Base-by-base conservation (phyloP, 169 alveolate genomes). In the Amoebophrya sp. region DNA sequence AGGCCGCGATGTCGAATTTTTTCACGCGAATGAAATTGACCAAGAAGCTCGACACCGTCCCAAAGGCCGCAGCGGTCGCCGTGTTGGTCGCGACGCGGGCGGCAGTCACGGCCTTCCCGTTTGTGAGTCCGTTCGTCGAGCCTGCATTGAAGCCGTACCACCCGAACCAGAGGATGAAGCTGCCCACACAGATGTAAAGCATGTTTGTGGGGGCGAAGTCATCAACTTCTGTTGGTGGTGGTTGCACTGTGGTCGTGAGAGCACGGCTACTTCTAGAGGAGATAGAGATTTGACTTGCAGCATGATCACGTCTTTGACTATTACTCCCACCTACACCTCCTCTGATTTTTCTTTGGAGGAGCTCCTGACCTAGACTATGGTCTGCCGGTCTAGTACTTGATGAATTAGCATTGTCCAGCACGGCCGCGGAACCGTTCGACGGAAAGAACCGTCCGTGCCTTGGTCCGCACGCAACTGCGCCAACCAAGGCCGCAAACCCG, bases 141-240 rank as follows among this genome's bases (percentile, higher is more conserved):
- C 90, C 90, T 39, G 90, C 90, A 55, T 89, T 89, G 66, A 89
- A 89, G 55, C 90, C 90, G 66, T 39, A 39, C 90, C 90, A 89
- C 12, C 90, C 90, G 35, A 89, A 89, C 55, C 55, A 39, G 54
- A 89, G 66, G 38, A 89, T 89, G 38, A 89, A 12, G 18, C 66
- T 89, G 38, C 90, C 90, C 23, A 10, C 39, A 38, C 2, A 14
- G 55, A 41, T 41, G 55, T 7, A 89, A 0, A 12, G 90, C 23
- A 89, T 39, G 55, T 29, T 47, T 7, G 33, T 47, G 55, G 90
- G 66, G 2, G 39, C 47, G 90, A 89, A 89, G 39, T 47, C 54
- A 55, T 40, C 66, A 33, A 29, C 33, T 12, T 89, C 90, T 40
- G 47, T 89, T 32, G 23, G 55, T 12, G 23, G 38, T 33, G n/a